These are phyloP conservation scores for Globisporangium lucens DNA, from an alignment of 352 stramenopile species.

Conservation along the genomic window DNA sequence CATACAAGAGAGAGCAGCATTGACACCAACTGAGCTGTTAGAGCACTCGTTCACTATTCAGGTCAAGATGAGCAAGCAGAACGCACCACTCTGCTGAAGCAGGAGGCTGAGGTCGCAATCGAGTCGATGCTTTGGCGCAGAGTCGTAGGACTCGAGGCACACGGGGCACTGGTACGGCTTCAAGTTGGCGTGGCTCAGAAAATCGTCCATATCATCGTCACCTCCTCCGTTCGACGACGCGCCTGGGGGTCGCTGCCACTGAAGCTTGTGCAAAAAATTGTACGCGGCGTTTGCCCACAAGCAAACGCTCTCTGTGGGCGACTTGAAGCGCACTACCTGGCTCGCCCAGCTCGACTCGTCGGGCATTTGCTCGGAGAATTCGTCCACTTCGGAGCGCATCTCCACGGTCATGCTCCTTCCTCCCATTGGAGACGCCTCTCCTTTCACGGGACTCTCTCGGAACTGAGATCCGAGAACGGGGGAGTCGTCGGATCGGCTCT, in stretches of 20 bases:
- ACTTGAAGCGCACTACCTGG: slow-evolving; percentile 42
- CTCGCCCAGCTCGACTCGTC: slow-evolving; percentile 26
- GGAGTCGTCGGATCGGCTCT: slow-evolving; percentile 28
- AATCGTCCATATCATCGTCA: slow-evolving; percentile 39
- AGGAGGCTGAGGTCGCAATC: slow-evolving; percentile 65
- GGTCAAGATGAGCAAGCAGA: not conserved
- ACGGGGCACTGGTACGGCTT: slow-evolving; percentile 46
- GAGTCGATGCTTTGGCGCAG: slow-evolving; percentile 33
- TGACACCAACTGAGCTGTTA: not conserved
- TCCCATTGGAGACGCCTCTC: slow-evolving; percentile 12
- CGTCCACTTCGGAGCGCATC: slow-evolving; percentile 27
- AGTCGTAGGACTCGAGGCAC: slow-evolving; percentile 45
- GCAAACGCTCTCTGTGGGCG: slow-evolving; percentile 45
- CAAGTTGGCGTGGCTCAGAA: slow-evolving; percentile 27
- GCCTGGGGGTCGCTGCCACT: slow-evolving; percentile 45
- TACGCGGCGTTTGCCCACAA: slow-evolving; percentile 75
- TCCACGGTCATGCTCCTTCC: not conserved
- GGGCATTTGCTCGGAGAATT: slow-evolving; percentile 25
- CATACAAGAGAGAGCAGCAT: not conserved
- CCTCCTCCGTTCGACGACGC: slow-evolving; percentile 14
- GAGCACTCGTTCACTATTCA: not conserved
- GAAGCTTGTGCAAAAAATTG: slow-evolving; percentile 63
- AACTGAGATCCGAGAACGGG: slow-evolving; percentile 1
- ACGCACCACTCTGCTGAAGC: slow-evolving; percentile 48
- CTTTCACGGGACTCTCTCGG: not conserved